Conservation (phyloP, 495 filamentous ascomycete species). For the Pseudoneurospora amorphoporcata region DNA sequence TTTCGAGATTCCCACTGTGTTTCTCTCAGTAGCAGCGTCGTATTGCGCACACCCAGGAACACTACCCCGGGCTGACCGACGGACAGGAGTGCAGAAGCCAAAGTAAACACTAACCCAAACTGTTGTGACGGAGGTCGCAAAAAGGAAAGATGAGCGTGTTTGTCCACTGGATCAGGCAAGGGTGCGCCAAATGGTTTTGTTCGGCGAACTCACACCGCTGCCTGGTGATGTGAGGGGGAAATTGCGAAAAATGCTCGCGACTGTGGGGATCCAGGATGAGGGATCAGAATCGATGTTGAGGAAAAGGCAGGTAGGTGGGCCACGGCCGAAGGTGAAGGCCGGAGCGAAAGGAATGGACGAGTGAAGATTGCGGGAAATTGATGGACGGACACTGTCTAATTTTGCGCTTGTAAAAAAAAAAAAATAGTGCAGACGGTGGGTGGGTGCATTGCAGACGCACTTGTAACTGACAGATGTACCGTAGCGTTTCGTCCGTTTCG, state of each 20-base stretch:
- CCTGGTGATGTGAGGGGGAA: neutral
- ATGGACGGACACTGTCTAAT: neutral
- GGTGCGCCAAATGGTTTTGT: constrained; percentile 7
- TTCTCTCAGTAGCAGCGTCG: constrained; percentile 8
- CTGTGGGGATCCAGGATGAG: neutral
- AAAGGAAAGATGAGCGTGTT: constrained; percentile 3
- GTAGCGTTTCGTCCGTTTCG: neutral
- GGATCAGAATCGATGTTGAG: neutral
- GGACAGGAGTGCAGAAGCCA: neutral
- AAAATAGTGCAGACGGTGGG: neutral
- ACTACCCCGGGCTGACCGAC: constrained; percentile 8
- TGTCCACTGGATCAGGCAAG: constrained; percentile 2
- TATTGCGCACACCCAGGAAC: constrained; percentile 1
- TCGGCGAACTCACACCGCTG: neutral
- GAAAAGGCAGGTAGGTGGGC: neutral
- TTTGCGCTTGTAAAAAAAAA: neutral
- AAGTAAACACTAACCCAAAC: constrained; percentile 6
- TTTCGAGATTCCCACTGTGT: constrained; percentile 33
- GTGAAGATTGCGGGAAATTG: neutral
- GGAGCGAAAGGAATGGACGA: neutral
- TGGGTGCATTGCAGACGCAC: neutral
- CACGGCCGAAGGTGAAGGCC: neutral
- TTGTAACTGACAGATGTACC: neutral
- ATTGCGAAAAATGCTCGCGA: neutral
- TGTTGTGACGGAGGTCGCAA: constrained; percentile 1